Percentiles rank a stretch among this genome's conserved stretches.
Conservation (phyloP, 306 rosid genomes). For the Prunus mume region DNA sequence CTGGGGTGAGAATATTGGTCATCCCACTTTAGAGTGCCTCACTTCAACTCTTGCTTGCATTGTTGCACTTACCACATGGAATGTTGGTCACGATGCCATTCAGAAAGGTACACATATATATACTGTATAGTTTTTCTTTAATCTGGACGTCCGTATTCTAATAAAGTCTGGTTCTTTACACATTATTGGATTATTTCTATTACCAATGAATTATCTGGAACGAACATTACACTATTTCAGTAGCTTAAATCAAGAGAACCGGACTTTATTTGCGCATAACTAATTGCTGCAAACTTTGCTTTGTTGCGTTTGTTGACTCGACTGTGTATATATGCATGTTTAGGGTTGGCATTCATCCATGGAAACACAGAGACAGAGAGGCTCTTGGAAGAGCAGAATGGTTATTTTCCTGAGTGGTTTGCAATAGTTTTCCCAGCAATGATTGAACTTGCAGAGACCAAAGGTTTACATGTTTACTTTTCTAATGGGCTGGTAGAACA, state of each 20-base stretch:
- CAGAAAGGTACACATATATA: no score
- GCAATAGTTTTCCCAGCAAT: conserved; percentile 13
- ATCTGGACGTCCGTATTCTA: no score
- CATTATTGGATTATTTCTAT: no score
- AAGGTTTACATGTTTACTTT: conserved; percentile 6
- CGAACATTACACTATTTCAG: no score
- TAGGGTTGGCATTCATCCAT: conserved; percentile 22
- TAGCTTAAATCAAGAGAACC: no score
- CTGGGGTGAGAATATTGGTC: neutral
- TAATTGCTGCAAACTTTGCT: neutral
- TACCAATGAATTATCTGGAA: no score
- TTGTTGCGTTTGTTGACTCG: neutral
- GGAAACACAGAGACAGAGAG: conserved; percentile 9
- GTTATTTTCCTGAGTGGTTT: conserved; percentile 12
- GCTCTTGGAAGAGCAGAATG: conserved; percentile 3
- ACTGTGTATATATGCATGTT: neutral
- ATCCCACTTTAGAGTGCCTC: neutral
- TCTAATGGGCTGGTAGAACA: neutral
- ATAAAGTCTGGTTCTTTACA: no score
- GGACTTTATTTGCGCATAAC: neutral
- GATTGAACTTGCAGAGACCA: conserved; percentile 9
- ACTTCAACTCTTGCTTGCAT: conserved; percentile 25
- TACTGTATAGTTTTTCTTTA: no score
- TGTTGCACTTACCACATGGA: conserved; percentile 17
- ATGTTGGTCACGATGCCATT: conserved; percentile 6